Percentiles rank a stretch among this genome's conserved stretches.
Conservation (phyloP, 768 basidiomycete genomes). For the Pleurotus pulmonarius region DNA sequence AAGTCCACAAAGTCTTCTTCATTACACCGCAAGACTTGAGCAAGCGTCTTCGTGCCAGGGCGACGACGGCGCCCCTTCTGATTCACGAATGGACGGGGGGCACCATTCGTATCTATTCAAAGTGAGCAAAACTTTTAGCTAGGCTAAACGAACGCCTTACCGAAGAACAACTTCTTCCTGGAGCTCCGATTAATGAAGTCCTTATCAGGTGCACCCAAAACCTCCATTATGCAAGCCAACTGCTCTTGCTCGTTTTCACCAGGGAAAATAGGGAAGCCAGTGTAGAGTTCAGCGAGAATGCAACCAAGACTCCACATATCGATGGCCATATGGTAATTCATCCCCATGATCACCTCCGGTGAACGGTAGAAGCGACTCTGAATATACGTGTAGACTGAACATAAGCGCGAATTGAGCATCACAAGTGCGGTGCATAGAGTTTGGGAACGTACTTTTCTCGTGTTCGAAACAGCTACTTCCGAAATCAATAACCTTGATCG, state of each 20-base stretch:
- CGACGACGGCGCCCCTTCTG: conserved; percentile 92
- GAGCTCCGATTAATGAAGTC: conserved; percentile 93
- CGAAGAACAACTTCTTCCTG: conserved; percentile 93
- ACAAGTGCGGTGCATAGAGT: background rate
- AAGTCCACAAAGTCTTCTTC: conserved; percentile 98
- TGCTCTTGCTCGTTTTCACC: conserved; percentile 99
- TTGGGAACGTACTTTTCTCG: conserved; percentile 78
- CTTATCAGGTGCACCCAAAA: conserved; percentile 92
- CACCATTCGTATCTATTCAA: conserved; percentile 80
- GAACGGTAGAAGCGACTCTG: conserved; percentile 99
- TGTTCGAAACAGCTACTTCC: conserved; percentile 98
- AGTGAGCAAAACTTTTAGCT: conserved; percentile 6
- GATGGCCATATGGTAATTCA: conserved; percentile 99
- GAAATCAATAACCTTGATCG: conserved; percentile 98
- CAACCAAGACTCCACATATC: conserved; percentile 99
- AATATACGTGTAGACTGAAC: conserved; percentile 95
- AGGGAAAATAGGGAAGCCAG: conserved; percentile 97
- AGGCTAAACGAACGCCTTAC: conserved; percentile 33
- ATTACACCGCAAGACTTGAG: conserved; percentile 85
- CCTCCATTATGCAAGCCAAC: conserved; percentile 98
- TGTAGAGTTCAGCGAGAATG: conserved; percentile 94
- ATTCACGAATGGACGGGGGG: conserved; percentile 90
- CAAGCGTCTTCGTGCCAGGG: conserved; percentile 87
- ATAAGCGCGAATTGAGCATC: conserved; percentile 6
- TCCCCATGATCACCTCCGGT: conserved; percentile 97